A percentile compares a stretch with the other conserved stretches of the same genome.
Evolutionary conservation across 805 yeast species (phyloP).

Genomic region (Kazachstania africana): DNA sequence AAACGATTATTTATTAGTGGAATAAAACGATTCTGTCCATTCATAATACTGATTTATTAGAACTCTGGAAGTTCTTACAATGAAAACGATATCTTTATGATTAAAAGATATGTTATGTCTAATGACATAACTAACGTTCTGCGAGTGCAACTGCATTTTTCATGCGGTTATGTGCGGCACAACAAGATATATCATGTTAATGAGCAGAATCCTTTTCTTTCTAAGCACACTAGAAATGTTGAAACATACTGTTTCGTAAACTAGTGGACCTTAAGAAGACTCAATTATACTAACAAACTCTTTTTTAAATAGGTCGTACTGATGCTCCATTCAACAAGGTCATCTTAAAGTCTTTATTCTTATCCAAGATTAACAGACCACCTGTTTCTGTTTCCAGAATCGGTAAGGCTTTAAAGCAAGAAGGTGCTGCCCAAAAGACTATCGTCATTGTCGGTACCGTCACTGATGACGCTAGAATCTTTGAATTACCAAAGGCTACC

Average conservation of each 20-base stretch:
- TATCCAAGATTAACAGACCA: slow-evolving; percentile 98
- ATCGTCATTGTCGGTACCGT: slow-evolving; percentile 98
- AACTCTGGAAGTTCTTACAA: no score
- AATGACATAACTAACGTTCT: no score
- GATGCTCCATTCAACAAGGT: slow-evolving; percentile 98
- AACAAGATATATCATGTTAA: no score
- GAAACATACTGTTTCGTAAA: no score
- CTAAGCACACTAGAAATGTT: no score
- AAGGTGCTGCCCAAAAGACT: slow-evolving; percentile 82
- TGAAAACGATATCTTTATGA: no score
- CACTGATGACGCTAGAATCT: slow-evolving; percentile 93
- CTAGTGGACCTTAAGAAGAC: no score
- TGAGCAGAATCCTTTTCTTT: slow-evolving; percentile 54
- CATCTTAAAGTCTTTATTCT: slow-evolving; percentile 85
- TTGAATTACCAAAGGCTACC: slow-evolving; percentile 90
- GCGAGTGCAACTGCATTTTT: no score
- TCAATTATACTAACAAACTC: slow-evolving; percentile 30
- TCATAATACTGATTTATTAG: no score
- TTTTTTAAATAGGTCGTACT: slow-evolving; percentile 66
- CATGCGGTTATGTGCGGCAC: no score
- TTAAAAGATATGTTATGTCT: no score
- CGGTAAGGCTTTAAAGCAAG: slow-evolving; percentile 68
- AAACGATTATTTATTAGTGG: neutral
- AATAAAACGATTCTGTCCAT: no score
- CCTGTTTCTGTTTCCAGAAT: slow-evolving; percentile 95